phyloP scores from a whole-genome alignment of 495 filamentous ascomycete species.

The Daldinia bambusicola region DNA sequence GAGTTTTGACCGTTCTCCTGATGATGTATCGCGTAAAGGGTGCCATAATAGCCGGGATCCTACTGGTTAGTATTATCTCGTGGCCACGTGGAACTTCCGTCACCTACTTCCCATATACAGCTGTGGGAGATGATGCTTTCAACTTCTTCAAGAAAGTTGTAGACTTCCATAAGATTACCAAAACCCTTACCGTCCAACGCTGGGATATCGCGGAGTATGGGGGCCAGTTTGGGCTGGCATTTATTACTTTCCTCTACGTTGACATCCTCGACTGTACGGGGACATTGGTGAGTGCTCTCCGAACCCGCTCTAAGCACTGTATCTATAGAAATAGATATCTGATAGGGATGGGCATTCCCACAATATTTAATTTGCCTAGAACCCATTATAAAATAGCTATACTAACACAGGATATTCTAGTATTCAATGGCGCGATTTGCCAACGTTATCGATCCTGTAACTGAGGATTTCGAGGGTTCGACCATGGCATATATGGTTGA shows the following conservation, averaged over 20 bases:
- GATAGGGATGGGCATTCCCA: too few species aligned
- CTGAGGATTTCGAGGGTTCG: constrained; percentile 81
- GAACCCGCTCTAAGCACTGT: background rate
- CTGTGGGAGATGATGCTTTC: constrained; percentile 71
- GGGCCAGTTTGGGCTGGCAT: constrained; percentile 76
- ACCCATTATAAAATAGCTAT: background rate
- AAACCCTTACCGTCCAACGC: constrained; percentile 70
- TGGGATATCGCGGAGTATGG: constrained; percentile 72
- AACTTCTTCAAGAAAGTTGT: constrained; percentile 88
- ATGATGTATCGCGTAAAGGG: constrained; percentile 88
- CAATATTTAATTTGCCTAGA: too few species aligned
- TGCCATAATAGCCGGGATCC: constrained; percentile 80
- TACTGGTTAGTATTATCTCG: constrained; percentile 84
- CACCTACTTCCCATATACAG: constrained; percentile 79
- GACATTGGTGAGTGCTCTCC: constrained; percentile 58
- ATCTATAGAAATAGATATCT: background rate
- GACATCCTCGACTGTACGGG: constrained; percentile 83
- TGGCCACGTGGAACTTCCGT: constrained; percentile 79
- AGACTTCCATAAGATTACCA: constrained; percentile 77
- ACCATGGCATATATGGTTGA: constrained; percentile 82
- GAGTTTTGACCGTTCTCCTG: constrained; percentile 76
- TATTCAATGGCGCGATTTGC: constrained; percentile 87
- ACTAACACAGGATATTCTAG: constrained; percentile 26
- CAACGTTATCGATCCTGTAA: constrained; percentile 75
- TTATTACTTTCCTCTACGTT: constrained; percentile 87